Percentiles rank a stretch among this genome's conserved stretches.
Conservation (phyloP, 2,329 filamentous ascomycete genomes). For the Curvularia spicifera region DNA sequence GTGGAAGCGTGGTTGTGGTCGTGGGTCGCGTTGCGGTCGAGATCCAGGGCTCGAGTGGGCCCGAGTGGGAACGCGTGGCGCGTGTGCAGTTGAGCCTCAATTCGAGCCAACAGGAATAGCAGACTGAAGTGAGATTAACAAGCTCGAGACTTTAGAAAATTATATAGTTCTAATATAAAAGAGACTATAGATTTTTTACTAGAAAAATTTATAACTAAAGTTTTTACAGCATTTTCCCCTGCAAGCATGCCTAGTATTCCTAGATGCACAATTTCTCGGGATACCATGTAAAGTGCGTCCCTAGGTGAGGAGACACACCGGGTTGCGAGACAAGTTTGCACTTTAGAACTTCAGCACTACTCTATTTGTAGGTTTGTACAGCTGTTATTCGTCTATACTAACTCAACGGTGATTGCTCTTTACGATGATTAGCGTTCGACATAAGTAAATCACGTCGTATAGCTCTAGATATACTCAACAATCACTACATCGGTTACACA, state of each 20-base stretch:
- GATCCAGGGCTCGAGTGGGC: slow-evolving; percentile 21
- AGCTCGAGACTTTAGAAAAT: neutral
- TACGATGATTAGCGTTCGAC: neutral
- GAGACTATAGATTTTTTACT: too few species aligned
- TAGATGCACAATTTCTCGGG: too few species aligned
- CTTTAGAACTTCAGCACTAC: too few species aligned
- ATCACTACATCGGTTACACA: too few species aligned
- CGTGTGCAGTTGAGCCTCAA: slow-evolving; percentile 27
- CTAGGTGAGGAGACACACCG: too few species aligned
- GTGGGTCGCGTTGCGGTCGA: slow-evolving; percentile 20
- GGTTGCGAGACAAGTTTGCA: too few species aligned
- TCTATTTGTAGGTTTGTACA: too few species aligned
- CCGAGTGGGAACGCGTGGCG: slow-evolving; percentile 26
- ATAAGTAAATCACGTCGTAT: too few species aligned
- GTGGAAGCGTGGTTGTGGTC: slow-evolving; percentile 5
- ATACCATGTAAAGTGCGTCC: neutral
- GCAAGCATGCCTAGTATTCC: neutral
- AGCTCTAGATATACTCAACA: too few species aligned
- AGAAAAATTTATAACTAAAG: too few species aligned
- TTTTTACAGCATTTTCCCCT: too few species aligned
- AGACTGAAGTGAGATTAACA: neutral
- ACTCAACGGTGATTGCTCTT: neutral
- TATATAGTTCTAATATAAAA: neutral
- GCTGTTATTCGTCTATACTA: too few species aligned
- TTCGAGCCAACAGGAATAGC: slow-evolving; percentile 2